phyloP scores from a whole-genome alignment of 495 filamentous ascomycete species.

The Podospora bellae-mahoneyi region DNA sequence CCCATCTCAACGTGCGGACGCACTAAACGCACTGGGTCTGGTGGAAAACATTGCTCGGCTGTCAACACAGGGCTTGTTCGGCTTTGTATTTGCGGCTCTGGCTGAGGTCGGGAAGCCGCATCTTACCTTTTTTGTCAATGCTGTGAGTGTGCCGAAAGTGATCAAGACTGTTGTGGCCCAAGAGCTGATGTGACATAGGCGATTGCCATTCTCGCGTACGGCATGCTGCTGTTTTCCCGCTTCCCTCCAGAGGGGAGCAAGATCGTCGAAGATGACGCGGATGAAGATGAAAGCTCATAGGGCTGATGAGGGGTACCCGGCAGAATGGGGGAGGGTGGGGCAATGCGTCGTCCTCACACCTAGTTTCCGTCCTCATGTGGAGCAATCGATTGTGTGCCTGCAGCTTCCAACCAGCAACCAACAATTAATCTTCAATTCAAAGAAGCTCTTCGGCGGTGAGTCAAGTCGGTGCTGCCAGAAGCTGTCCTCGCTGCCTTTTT shows the following conservation, averaged over 20 bases:
- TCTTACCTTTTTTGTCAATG: constrained; percentile 54
- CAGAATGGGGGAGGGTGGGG: background rate
- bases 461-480: background rate
- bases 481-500: background rate
- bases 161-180: background rate
- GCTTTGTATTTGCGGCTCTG: constrained; percentile 51
- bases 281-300: background rate
- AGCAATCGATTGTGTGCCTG: background rate
- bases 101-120: constrained; percentile 46
- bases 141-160: constrained; percentile 34
- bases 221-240: constrained; percentile 44
- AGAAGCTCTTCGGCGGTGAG: too few relatives aligned
- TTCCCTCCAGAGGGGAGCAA: constrained; percentile 46
- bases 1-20: constrained; percentile 46
- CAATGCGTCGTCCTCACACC: background rate
- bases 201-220: constrained; percentile 42
- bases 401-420: background rate
- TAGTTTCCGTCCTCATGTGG: background rate
- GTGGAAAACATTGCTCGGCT: constrained; percentile 54
- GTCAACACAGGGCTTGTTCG: constrained; percentile 52
- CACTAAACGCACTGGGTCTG: constrained; percentile 54
- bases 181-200: constrained; percentile 9
- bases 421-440: too few relatives aligned
- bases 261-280: constrained; percentile 35
- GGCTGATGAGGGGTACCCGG: background rate